These are phyloP conservation scores for Gossypium turneri DNA, from an alignment of 345 rosid genomes.

Conservation along the genomic window DNA sequence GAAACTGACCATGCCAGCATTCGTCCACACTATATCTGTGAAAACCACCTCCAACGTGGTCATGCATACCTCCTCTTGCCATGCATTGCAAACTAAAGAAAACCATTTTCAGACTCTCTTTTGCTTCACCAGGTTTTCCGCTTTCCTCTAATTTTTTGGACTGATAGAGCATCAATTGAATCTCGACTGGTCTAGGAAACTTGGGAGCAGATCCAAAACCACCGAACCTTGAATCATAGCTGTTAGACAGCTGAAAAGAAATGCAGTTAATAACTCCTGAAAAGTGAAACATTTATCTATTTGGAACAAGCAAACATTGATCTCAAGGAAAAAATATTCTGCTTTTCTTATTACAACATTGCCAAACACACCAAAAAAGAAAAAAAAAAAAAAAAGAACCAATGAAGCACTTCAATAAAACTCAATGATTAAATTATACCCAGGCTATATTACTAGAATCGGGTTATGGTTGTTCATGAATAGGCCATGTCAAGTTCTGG, in stretches of 20 bases:
- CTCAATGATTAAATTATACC: conserved; percentile 5
- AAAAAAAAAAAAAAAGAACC: background rate
- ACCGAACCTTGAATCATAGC: conserved; percentile 64
- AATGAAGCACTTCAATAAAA: background rate
- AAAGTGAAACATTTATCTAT: background rate
- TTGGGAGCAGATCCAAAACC: conserved; percentile 97
- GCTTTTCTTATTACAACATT: background rate
- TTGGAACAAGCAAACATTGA: background rate
- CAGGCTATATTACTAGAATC: background rate
- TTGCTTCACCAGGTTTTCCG: conserved; percentile 46
- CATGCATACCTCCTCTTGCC: conserved; percentile 95
- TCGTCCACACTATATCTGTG: conserved; percentile 97
- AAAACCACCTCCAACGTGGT: conserved; percentile 93
- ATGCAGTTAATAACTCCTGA: background rate
- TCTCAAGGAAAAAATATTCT: background rate
- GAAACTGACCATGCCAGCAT: conserved; percentile 83
- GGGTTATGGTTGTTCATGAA: background rate
- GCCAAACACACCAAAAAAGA: background rate
- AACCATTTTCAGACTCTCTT: conserved; percentile 50
- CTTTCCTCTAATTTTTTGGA: conserved; percentile 61
- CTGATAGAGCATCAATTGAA: conserved; percentile 80
- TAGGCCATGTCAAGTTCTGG: background rate
- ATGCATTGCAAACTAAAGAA: conserved; percentile 76
- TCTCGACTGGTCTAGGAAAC: conserved; percentile 96
- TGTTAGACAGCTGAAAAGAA: conserved; percentile 58